These are phyloP conservation scores for Neofusicoccum sp. DNA, from an alignment of 2,329 filamentous ascomycete genomes.

Conservation along the genomic window DNA sequence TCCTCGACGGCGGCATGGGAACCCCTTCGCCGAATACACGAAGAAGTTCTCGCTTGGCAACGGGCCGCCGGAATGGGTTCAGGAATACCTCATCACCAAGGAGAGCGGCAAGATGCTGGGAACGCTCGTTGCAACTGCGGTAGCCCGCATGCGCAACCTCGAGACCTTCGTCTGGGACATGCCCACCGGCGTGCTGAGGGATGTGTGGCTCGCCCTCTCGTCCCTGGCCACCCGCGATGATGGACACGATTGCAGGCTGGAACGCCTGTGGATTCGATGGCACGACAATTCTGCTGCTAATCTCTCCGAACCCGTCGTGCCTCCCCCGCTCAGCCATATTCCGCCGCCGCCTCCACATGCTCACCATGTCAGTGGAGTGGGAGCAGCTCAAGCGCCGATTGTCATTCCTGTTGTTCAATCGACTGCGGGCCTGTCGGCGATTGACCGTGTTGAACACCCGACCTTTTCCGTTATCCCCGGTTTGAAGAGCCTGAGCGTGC, in stretches of 20 bases:
- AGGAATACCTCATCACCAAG: conserved; percentile 78
- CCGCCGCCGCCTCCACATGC: conserved; percentile 20
- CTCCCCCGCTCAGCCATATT: conserved; percentile 30
- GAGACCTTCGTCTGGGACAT: conserved; percentile 87
- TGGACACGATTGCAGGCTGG: conserved; percentile 63
- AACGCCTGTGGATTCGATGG: conserved; percentile 77
- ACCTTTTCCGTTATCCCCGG: conserved; percentile 76
- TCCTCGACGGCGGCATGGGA: conserved; percentile 56
- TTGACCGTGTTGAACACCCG: conserved; percentile 68
- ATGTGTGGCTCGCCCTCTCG: conserved; percentile 76
- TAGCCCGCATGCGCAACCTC: conserved; percentile 78
- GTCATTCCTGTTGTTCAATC: conserved; percentile 31
- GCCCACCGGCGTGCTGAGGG: conserved; percentile 77
- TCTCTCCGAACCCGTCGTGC: conserved; percentile 34
- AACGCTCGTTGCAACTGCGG: conserved; percentile 72
- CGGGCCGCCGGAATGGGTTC: conserved; percentile 73
- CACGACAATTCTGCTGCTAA: conserved; percentile 67
- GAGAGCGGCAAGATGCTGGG: conserved; percentile 88
- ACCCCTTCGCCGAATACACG: conserved; percentile 75
- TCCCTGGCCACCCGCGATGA: conserved; percentile 64
- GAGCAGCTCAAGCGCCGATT: conserved; percentile 32
- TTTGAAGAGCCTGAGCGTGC: conserved; percentile 70
- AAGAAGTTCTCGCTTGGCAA: conserved; percentile 84
- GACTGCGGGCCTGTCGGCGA: conserved; percentile 25
- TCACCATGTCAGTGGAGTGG: conserved; percentile 35